These are phyloP conservation scores for Cytospora chrysosperma DNA, from an alignment of 2,329 filamentous ascomycete genomes.

Conservation along the genomic window DNA sequence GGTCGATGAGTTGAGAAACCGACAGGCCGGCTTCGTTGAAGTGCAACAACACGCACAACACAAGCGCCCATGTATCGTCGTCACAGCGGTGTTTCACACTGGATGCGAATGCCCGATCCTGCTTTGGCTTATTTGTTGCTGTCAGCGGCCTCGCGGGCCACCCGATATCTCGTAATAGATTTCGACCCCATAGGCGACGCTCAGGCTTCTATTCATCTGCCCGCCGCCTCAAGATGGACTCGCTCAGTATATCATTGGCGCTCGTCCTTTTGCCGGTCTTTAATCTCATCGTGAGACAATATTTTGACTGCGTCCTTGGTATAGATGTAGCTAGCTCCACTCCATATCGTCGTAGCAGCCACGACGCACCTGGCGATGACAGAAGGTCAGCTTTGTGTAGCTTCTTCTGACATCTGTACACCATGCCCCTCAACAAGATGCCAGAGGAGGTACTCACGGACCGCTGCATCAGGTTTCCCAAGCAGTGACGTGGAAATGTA, in stretches of 20 bases:
- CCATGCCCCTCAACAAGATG: not conserved
- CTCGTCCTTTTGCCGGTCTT: slow-evolving; percentile 27
- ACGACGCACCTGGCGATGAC: slow-evolving; percentile 67
- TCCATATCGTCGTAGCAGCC: slow-evolving; percentile 88
- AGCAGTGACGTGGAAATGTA: not conserved
- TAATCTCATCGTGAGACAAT: slow-evolving; percentile 42
- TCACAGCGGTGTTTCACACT: too few species aligned
- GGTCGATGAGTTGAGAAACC: too few species aligned
- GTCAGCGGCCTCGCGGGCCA: not conserved
- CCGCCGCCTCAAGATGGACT: not conserved
- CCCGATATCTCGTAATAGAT: not conserved
- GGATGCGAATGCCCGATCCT: too few species aligned
- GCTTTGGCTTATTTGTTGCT: not conserved
- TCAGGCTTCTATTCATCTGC: not conserved
- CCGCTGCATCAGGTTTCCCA: not conserved
- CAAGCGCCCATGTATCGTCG: too few species aligned
- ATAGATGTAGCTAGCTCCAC: slow-evolving; percentile 87
- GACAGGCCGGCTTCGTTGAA: too few species aligned
- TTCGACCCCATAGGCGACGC: not conserved
- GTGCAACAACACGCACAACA: too few species aligned
- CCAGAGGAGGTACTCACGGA: not conserved
- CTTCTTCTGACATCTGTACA: not conserved
- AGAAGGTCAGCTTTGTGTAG: not conserved
- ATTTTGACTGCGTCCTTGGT: slow-evolving; percentile 92
- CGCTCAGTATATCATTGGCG: not conserved